Percentiles rank a stretch among this genome's conserved stretches.
Conservation (phyloP, 805 yeast genomes). For the Kuraishia borneana region DNA sequence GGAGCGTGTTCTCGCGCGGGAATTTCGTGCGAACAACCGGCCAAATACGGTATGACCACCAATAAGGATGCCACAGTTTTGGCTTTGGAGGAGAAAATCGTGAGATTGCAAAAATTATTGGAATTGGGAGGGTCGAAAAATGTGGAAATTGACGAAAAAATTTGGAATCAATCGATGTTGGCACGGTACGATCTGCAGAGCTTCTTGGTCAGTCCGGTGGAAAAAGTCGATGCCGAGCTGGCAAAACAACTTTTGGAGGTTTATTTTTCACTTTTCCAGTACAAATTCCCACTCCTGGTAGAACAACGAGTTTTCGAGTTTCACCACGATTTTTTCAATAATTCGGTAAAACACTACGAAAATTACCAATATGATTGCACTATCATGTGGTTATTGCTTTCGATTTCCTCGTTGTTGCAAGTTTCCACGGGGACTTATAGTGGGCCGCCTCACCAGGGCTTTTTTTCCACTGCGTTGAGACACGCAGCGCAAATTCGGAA, state of each 20-base stretch:
- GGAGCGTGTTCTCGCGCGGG: conserved; percentile 58
- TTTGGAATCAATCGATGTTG: neutral
- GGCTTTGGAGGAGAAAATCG: conserved; percentile 43
- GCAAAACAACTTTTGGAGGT: conserved; percentile 41
- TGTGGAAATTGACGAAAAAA: neutral
- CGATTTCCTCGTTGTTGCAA: conserved; percentile 39
- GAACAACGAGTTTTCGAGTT: conserved; percentile 40
- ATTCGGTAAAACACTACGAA: conserved; percentile 20
- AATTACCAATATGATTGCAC: conserved; percentile 42
- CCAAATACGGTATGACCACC: conserved; percentile 34
- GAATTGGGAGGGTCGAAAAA: conserved; percentile 9
- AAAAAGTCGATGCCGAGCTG: conserved; percentile 36
- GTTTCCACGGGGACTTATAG: conserved; percentile 45
- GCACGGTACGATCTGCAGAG: conserved; percentile 33
- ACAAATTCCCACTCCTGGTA: conserved; percentile 43
- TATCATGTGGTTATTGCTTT: conserved; percentile 43
- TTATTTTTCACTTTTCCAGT: conserved; percentile 44
- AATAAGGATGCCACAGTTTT: conserved; percentile 46
- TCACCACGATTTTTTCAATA: conserved; percentile 34
- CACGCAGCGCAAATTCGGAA: conserved; percentile 35
- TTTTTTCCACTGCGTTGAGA: conserved; percentile 49
- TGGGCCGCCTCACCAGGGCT: conserved; percentile 43
- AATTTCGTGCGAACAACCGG: conserved; percentile 53
- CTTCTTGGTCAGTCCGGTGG: conserved; percentile 38
- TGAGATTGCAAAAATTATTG: conserved; percentile 35